These are phyloP conservation scores for Venturiaceae sp. DNA, from an alignment of 2,329 filamentous ascomycete species.

Conservation along the genomic window DNA sequence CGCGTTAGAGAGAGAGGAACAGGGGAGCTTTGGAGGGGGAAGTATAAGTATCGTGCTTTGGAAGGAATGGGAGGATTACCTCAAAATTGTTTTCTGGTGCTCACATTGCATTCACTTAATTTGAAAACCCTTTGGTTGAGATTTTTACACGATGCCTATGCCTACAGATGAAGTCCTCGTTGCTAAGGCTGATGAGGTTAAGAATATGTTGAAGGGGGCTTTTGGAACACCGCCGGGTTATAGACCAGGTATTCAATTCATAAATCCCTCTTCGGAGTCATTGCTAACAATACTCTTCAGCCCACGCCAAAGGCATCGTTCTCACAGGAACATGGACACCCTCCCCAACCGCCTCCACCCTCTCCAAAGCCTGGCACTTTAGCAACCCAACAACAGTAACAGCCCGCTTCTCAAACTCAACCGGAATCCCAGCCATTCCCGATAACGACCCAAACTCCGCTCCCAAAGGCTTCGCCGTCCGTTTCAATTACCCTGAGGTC, in stretches of 20 bases:
- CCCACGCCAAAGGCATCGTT: slow-evolving; percentile 45
- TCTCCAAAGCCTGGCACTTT: slow-evolving; percentile 42
- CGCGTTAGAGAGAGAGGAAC: background rate
- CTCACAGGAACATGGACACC: slow-evolving; percentile 44
- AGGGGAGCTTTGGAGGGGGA: background rate
- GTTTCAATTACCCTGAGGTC: slow-evolving; percentile 33
- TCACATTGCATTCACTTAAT: background rate
- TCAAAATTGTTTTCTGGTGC: background rate
- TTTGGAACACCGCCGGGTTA: slow-evolving; percentile 17
- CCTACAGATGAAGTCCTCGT: slow-evolving; percentile 16
- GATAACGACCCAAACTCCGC: slow-evolving; percentile 38
- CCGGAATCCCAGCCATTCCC: slow-evolving; percentile 40
- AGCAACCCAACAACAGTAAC: slow-evolving; percentile 32
- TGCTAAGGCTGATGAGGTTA: slow-evolving; percentile 20
- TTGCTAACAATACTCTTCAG: slow-evolving; percentile 19
- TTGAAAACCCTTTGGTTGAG: too few relatives aligned
- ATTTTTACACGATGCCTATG: slow-evolving; percentile 21
- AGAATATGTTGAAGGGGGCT: slow-evolving; percentile 17
- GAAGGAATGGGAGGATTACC: background rate
- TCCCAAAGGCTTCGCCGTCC: slow-evolving; percentile 39
- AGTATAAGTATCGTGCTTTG: background rate
- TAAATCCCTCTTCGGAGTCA: background rate
- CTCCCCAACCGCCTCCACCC: slow-evolving; percentile 28
- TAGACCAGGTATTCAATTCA: slow-evolving; percentile 18
- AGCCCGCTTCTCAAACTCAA: slow-evolving; percentile 42